Evolutionary conservation across 1,284 basidiomycete species (phyloP), one percentile per base, ranked within the genome.

Genomic region (Tilletia horrida): DNA sequence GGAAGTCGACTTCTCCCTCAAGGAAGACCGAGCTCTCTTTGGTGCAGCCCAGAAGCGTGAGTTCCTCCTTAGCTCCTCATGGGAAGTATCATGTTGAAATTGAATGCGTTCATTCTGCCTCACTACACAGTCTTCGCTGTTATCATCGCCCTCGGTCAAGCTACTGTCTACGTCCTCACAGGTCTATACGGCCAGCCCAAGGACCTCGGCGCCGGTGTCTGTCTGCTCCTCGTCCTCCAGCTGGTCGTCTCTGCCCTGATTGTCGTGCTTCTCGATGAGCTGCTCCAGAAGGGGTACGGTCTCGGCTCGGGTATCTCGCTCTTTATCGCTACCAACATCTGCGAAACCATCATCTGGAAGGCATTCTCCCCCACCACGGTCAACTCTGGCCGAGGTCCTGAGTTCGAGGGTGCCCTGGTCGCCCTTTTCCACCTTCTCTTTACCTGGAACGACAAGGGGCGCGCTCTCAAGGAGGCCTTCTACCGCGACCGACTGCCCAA

Each of bases 291-390:
- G 84, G 95, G 95, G 66, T 97, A 98, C 84, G 95, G 95, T 83
- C 91, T 98, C 69, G 95, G 95, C 67, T 96, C 93, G 1, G 95
- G 95, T 79, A 97, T 98, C 84, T 96, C 94, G 68, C 90, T 97
- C 71, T 98, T 97, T 87, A 97, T 97, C 77, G 95, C 95, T 3
- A 97, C 95, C 84, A 98, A 97, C 87, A 97, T 97, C 76, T 98
- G 96, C 84, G 95, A 98, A 84, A 92, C 91, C 69, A 98, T 98
- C 85, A 88, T 97, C 79, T 98, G 95, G 95, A 98, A 98, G 83
- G 95, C 94, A 1, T 97, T 98, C 85, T 95, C 92, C 2, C 96
- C 95, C 35, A 97, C 93, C 42, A 97, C 95, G 61, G 85, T 97
- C 85, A 98, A 98, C 87, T 97, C 93, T 29, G 95, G 95, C 64